Evolutionary conservation across 192 early-diverging fungal genomes (phyloP).

Genomic region (Coemansia sp.): DNA sequence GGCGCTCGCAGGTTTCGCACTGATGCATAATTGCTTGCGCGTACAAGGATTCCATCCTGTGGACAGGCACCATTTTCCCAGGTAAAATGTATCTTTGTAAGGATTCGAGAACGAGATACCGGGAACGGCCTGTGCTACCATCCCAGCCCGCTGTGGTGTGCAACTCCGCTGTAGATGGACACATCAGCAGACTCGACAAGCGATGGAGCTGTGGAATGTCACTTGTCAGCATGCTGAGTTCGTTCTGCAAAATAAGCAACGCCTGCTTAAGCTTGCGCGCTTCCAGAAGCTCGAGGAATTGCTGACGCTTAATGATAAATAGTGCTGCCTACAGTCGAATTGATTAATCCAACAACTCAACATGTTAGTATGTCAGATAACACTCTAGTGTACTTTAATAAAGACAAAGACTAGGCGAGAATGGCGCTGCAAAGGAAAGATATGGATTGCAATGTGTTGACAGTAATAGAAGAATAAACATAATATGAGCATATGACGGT

Average conservation of each 20-base stretch:
- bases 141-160: conserved; percentile 74
- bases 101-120: conserved; percentile 34
- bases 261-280: conserved; percentile 67
- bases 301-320: conserved; percentile 85
- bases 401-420: not conserved
- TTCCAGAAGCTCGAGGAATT: conserved; percentile 88
- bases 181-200: conserved; percentile 58
- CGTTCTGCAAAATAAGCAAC: conserved; percentile 72
- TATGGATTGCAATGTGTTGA: not conserved
- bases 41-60: conserved; percentile 80
- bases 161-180: conserved; percentile 61
- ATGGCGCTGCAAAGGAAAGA: not conserved
- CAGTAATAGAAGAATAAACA: not conserved
- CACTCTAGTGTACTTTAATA: not conserved
- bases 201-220: conserved; percentile 72
- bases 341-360: not conserved
- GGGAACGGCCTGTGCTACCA: conserved; percentile 63
- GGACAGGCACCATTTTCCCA: conserved; percentile 82
- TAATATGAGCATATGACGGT: not conserved
- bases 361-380: not conserved
- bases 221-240: conserved; percentile 71
- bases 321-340: conserved; percentile 37
- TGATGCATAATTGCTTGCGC: conserved; percentile 79
- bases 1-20: conserved; percentile 78
- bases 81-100: conserved; percentile 71